These are phyloP conservation scores for Metschnikowia kofuensis DNA, from an alignment of 805 yeast genomes.

Conservation along the genomic window DNA sequence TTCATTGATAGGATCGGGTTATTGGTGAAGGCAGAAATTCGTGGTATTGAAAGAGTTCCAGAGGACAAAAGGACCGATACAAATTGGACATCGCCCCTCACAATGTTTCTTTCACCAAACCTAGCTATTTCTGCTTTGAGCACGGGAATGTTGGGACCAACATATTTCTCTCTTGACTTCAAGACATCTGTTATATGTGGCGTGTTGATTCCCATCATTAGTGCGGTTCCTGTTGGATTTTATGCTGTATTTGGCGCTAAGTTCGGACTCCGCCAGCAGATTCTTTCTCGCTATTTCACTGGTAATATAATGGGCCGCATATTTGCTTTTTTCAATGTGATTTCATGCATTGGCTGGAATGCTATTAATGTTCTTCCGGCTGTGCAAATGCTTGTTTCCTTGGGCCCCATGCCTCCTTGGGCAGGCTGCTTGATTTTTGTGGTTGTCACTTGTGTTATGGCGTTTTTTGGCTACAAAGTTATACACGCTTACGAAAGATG, in stretches of 20 bases:
- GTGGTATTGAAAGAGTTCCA: slow-evolving; percentile 30
- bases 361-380: slow-evolving; percentile 31
- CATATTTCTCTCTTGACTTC: slow-evolving; percentile 15
- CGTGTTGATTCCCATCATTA: slow-evolving; percentile 11
- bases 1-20: slow-evolving; percentile 24
- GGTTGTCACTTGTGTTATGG: slow-evolving; percentile 25
- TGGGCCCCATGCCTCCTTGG: slow-evolving; percentile 33
- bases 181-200: slow-evolving; percentile 13
- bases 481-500: slow-evolving; percentile 32
- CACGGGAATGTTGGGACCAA: slow-evolving; percentile 18
- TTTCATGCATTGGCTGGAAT: slow-evolving; percentile 35
- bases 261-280: slow-evolving; percentile 25
- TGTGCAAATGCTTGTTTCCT: slow-evolving; percentile 27
- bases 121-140: slow-evolving; percentile 19
- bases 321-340: slow-evolving; percentile 27
- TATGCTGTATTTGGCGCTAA: slow-evolving; percentile 16
- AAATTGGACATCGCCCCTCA: slow-evolving; percentile 21
- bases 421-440: slow-evolving; percentile 35
- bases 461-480: slow-evolving; percentile 31
- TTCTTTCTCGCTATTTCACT: slow-evolving; percentile 29
- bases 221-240: slow-evolving; percentile 18
- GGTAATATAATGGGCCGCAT: slow-evolving; percentile 31
- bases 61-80: slow-evolving; percentile 20
- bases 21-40: slow-evolving; percentile 25
- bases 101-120: slow-evolving; percentile 30